phyloP scores from a whole-genome alignment of 371 early-diverging fungal species.

The Apophysomyces ossiformis region DNA sequence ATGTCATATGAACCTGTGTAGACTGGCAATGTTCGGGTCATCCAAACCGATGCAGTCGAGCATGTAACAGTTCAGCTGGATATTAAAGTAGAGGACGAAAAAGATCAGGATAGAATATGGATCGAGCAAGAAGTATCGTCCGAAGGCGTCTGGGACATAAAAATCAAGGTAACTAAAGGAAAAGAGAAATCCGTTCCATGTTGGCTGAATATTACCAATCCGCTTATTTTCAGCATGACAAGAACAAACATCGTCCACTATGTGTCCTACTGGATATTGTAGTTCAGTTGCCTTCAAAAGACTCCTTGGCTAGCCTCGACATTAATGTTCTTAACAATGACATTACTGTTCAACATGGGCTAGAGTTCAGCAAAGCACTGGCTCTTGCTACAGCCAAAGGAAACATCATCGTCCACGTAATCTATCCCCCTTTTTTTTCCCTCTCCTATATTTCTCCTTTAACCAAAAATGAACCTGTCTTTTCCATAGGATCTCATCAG shows the following conservation, averaged over 20 bases:
- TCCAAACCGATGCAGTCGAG: not conserved
- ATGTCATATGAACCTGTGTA: no score
- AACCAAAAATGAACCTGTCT: not conserved
- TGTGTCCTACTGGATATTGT: not conserved
- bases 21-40: no score
- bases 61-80: not conserved
- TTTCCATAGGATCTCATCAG: not conserved
- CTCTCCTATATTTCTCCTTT: no score
- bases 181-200: not conserved
- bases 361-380: not conserved
- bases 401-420: not conserved
- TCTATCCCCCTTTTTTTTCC: not conserved
- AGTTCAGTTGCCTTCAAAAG: not conserved
- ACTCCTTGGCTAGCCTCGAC: not conserved
- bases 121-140: not conserved
- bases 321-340: not conserved
- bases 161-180: not conserved
- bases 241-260: not conserved
- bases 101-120: not conserved
- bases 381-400: conserved; percentile 9
- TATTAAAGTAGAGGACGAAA: not conserved
- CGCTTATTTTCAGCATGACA: not conserved
- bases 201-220: no score
- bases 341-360: not conserved
- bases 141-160: not conserved